Conservation (phyloP, 805 yeast genomes). For the Dipodascopsis tothii region DNA sequence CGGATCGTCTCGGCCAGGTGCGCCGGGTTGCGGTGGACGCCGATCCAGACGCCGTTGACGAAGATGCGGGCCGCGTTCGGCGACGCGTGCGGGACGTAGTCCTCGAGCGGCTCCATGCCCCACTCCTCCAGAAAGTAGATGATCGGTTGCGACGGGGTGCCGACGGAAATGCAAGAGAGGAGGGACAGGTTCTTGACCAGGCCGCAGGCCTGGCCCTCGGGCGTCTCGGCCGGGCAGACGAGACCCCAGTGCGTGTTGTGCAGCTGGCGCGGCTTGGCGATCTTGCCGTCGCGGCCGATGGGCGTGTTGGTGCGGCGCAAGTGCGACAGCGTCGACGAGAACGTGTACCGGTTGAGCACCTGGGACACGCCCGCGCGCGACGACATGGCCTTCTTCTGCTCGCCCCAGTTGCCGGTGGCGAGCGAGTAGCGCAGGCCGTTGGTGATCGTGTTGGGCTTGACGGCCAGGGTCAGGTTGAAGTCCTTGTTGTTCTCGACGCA, state of each 20-base stretch:
- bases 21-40: constrained; percentile 96
- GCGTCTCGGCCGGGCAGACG: constrained; percentile 99
- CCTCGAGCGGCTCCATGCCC: constrained; percentile 98
- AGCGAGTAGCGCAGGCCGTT: constrained; percentile 94
- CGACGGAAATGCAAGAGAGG: constrained; percentile 97
- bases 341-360: constrained; percentile 94
- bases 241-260: constrained; percentile 99
- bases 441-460: constrained; percentile 92
- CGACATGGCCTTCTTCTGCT: constrained; percentile 98
- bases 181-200: constrained; percentile 90
- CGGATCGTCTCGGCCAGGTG: constrained; percentile 83
- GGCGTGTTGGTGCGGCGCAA: constrained; percentile 98
- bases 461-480: constrained; percentile 92
- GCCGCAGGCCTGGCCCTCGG: constrained; percentile 99
- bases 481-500: constrained; percentile 97
- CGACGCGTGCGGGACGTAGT: constrained; percentile 84
- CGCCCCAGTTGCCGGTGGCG: constrained; percentile 99
- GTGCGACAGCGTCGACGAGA: constrained; percentile 96
- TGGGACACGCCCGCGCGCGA: constrained; percentile 99
- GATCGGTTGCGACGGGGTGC: constrained; percentile 94
- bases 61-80: constrained; percentile 90
- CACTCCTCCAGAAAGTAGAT: constrained; percentile 90
- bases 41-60: constrained; percentile 99
- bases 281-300: constrained; percentile 97
- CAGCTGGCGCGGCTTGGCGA: constrained; percentile 97